These are phyloP conservation scores for Fusarium dimerum DNA, from an alignment of 2,329 filamentous ascomycete genomes.

Conservation along the genomic window DNA sequence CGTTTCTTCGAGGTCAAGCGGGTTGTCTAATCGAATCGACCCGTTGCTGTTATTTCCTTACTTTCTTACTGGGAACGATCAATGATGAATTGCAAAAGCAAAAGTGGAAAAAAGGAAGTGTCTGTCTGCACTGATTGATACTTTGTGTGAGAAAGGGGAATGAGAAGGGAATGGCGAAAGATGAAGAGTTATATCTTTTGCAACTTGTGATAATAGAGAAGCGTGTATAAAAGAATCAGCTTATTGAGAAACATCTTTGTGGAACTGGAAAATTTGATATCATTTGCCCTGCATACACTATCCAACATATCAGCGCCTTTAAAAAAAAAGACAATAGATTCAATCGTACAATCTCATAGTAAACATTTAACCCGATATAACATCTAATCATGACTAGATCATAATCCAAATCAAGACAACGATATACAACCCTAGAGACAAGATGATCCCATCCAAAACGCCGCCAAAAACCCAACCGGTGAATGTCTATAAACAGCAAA, in stretches of 20 bases:
- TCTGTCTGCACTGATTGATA: not conserved
- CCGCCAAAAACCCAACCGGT: not conserved
- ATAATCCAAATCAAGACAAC: not conserved
- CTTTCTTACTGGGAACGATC: not conserved
- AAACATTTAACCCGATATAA: too few species aligned
- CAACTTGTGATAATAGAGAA: conserved; percentile 21
- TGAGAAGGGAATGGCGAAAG: conserved; percentile 18
- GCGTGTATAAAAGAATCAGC: conserved; percentile 19
- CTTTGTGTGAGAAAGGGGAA: conserved; percentile 12
- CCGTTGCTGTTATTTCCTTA: not conserved
- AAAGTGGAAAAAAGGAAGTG: too few species aligned
- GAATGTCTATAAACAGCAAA: conserved; percentile 2
- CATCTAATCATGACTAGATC: not conserved
- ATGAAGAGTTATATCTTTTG: conserved; percentile 16
- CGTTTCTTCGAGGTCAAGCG: conserved; percentile 91
- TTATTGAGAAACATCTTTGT: conserved; percentile 8
- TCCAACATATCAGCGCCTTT: not conserved
- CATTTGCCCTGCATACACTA: not conserved
- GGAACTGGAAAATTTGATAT: too few species aligned
- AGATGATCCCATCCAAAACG: not conserved
- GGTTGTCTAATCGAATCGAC: conserved; percentile 50
- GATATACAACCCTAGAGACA: not conserved
- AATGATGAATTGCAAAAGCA: not conserved
- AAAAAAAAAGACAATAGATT: not conserved
- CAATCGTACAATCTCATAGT: not conserved